phyloP scores from a whole-genome alignment of 2,329 filamentous ascomycete genomes.

The Talaromyces sp. region DNA sequence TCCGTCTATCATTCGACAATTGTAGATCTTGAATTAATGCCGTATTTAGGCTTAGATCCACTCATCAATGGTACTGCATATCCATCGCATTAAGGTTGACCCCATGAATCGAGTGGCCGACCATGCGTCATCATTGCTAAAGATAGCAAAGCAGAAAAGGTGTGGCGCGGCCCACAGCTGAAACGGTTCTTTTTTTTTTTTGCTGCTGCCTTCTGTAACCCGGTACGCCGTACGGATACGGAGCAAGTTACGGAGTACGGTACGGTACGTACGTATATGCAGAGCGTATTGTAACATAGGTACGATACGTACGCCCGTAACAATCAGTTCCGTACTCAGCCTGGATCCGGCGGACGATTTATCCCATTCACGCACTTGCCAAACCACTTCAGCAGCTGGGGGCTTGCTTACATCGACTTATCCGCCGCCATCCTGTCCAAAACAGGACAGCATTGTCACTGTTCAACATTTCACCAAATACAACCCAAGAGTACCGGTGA shows the following conservation, averaged over 20 bases:
- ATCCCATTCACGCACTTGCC: conserved; percentile 7
- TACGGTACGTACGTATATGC: background rate
- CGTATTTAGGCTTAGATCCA: background rate
- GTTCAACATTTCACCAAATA: background rate
- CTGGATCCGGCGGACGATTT: conserved; percentile 3
- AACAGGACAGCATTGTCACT: conserved; percentile 7
- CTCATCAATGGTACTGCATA: conserved; percentile 4
- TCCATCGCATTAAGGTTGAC: background rate
- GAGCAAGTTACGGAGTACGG: background rate
- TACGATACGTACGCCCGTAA: background rate
- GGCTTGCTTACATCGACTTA: conserved; percentile 5
- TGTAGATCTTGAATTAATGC: background rate
- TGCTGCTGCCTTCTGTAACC: background rate
- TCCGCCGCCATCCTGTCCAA: conserved; percentile 6
- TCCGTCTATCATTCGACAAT: background rate
- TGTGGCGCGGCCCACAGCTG: conserved; percentile 13
- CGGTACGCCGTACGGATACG: background rate
- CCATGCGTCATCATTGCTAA: conserved; percentile 15
- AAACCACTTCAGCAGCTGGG: background rate
- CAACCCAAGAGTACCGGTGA: background rate
- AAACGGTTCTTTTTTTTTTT: background rate
- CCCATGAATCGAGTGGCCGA: background rate
- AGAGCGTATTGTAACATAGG: background rate
- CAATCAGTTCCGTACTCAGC: background rate
- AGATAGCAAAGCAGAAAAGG: conserved; percentile 17